These are phyloP conservation scores for Phaeophleospora eucalypticola DNA, from an alignment of 2,329 filamentous ascomycete genomes.

Conservation along the genomic window DNA sequence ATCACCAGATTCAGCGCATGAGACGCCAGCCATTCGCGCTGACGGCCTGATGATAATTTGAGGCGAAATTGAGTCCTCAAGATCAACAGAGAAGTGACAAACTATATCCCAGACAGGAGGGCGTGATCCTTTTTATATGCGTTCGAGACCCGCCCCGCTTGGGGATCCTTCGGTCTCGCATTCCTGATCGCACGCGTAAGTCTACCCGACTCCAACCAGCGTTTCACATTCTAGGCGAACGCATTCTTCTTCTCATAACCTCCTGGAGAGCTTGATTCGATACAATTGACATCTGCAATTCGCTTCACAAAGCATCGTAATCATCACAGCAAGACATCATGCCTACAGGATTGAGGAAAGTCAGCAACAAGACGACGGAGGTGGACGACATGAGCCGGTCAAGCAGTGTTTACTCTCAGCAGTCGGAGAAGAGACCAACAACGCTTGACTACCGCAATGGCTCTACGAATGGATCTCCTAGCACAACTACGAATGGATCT, in stretches of 20 bases:
- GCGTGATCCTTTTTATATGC: no score
- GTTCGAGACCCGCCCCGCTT: neutral
- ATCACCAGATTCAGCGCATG: no score
- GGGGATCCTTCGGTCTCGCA: neutral
- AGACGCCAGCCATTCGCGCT: no score
- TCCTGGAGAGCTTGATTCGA: neutral
- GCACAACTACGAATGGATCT: neutral
- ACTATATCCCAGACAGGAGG: no score
- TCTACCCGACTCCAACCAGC: neutral
- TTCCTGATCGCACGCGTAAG: neutral
- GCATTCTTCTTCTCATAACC: neutral
- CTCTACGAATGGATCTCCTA: conserved; percentile 3
- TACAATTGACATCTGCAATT: neutral
- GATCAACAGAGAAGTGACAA: no score
- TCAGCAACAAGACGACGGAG: neutral
- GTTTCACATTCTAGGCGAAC: neutral
- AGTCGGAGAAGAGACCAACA: neutral
- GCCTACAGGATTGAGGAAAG: neutral
- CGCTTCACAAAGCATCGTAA: neutral
- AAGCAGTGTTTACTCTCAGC: conserved; percentile 6
- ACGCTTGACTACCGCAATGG: conserved; percentile 5
- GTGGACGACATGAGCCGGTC: conserved; percentile 2
- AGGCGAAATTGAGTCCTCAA: neutral
- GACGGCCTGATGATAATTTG: neutral
- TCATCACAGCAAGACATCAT: neutral